Evolutionary conservation across 345 rosid species (phyloP), one percentile per base, ranked within the genome.

Genomic region (Populus davidiana): DNA sequence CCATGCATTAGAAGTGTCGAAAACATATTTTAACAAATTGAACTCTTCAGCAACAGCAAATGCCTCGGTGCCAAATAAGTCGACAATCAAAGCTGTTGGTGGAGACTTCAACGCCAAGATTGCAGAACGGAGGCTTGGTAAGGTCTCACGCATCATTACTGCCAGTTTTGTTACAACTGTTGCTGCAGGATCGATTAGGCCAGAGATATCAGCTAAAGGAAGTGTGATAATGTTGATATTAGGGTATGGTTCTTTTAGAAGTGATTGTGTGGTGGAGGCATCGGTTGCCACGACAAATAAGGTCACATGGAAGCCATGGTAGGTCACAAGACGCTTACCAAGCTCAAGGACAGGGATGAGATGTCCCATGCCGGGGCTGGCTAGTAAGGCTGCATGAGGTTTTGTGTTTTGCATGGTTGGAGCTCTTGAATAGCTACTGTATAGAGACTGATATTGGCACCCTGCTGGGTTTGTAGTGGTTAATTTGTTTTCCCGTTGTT

Each of bases 311-410:
- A 78, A 44, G 64, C 50, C 63, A 49, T 78, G 80, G 64, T 14
- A 38, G 44, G 69, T 43, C 27, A 33, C 65, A 9, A 78, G 70
- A 35, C 75, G 71, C 64, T 71, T 78, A 27, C 63, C 80, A 8
- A 78, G 75, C 75, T 78, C 80, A 1, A 78, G 49, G 75, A 70
- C 38, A 0, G 80, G 80, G 75, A 78, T 64, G 8, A 43, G 35
- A 38, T 77, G 80, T 33, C 80, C 80, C 63, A 71, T 29, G 25
- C 80, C 80, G n/a, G 80, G 80, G 31, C 75, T 70, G 16, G 80
- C 63, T 29, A 78, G 50, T 18, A 78, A 17, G 44, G 65, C 80
- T 18, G 33, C 71, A 38, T 71, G 80, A 20, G 80, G 80, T 47
- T 50, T 78, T 6, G 75, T 38, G 67, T n/a, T 14, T 41, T 63